A percentile compares a stretch with the other conserved stretches of the same genome.
These are phyloP conservation scores for Ensete glaucum DNA, from an alignment of 176 grass and related monocot species.

Conservation along the genomic window DNA sequence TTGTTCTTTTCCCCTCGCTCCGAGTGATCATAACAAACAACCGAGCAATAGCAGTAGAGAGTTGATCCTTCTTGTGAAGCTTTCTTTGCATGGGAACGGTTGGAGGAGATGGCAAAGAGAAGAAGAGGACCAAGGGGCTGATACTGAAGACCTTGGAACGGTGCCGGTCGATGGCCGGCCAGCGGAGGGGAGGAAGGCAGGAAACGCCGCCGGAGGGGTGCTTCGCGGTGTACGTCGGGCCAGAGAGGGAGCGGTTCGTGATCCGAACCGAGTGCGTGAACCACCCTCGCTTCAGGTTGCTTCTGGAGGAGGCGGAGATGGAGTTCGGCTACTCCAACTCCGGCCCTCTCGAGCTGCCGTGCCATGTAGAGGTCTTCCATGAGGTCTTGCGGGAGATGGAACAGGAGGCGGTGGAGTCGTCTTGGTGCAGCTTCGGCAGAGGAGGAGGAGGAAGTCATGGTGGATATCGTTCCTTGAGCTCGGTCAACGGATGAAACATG, in stretches of 20 bases:
- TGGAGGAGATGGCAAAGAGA: conserved; percentile 1
- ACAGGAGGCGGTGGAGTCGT: conserved; percentile 13
- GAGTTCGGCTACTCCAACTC: conserved; percentile 34
- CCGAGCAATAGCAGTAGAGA: too few species aligned
- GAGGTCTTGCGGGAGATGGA: conserved; percentile 41
- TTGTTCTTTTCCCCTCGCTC: conserved; percentile 24
- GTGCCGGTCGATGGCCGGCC: conserved; percentile 24
- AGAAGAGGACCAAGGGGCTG: conserved; percentile 34
- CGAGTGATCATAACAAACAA: neutral
- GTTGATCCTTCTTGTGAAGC: neutral
- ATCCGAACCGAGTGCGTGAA: conserved; percentile 42
- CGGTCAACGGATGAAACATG: too few species aligned
- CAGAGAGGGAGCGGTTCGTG: conserved; percentile 30
- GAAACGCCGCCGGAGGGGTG: conserved; percentile 17
- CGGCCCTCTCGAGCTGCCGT: conserved; percentile 58
- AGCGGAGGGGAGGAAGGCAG: neutral
- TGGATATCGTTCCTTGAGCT: too few species aligned
- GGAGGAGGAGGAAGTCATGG: neutral
- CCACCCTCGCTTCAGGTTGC: conserved; percentile 40
- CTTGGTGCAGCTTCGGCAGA: neutral
- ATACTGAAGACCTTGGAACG: conserved; percentile 44
- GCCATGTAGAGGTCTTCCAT: conserved; percentile 26
- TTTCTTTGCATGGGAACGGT: neutral
- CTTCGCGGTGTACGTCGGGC: conserved; percentile 42
- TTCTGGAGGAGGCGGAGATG: conserved; percentile 50